A percentile compares a stretch with the other conserved stretches of the same genome.
phyloP scores from a whole-genome alignment of 179 eudicot genomes.

The Nepenthes alata region DNA sequence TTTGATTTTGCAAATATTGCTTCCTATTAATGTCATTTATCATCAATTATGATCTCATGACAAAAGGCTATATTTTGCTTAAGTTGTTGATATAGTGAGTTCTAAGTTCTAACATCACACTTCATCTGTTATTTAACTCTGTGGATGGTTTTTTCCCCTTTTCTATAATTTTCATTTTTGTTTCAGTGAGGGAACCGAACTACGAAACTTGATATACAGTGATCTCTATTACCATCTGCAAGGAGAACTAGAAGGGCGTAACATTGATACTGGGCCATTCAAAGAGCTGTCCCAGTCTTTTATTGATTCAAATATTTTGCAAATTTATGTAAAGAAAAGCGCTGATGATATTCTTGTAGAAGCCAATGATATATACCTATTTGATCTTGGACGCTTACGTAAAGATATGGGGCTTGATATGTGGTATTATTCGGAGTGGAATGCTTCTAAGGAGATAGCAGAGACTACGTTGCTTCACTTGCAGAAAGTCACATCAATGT shows the following conservation, averaged over 20 bases:
- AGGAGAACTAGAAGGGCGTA: constrained; percentile 95
- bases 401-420: constrained; percentile 59
- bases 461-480: constrained; percentile 45
- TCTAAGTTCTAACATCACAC: not conserved
- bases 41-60: too few species aligned
- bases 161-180: constrained; percentile 6
- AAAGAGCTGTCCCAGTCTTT: constrained; percentile 68
- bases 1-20: too few species aligned
- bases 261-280: constrained; percentile 61
- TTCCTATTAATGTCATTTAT: too few species aligned
- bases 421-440: constrained; percentile 73
- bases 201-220: constrained; percentile 49
- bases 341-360: constrained; percentile 22
- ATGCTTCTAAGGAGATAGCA: constrained; percentile 49
- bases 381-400: constrained; percentile 44
- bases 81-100: not conserved
- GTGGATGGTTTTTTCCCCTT: not conserved
- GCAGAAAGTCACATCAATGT: constrained; percentile 53
- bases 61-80: too few species aligned
- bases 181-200: constrained; percentile 67
- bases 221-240: constrained; percentile 88
- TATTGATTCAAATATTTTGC: constrained; percentile 35
- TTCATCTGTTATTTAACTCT: not conserved
- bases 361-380: constrained; percentile 29
- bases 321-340: constrained; percentile 31